Percentiles rank a stretch among this genome's conserved stretches.
phyloP scores from a whole-genome alignment of 2,329 filamentous ascomycete species.

The Calonectria honghensis region DNA sequence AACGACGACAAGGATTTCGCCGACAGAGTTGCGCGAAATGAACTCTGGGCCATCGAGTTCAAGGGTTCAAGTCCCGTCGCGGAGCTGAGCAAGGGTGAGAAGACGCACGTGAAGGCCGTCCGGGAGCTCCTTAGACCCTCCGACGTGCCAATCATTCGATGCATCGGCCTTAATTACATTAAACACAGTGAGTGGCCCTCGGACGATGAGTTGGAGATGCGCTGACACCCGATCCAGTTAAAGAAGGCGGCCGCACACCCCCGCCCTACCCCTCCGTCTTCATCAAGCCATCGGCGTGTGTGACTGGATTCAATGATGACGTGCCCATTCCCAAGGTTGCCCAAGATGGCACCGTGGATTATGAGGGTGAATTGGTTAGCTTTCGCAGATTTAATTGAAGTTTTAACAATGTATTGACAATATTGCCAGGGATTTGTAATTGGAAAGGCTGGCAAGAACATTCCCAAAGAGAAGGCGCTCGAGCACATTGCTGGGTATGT shows the following conservation, averaged over 20 bases:
- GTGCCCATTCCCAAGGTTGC: conserved; percentile 68
- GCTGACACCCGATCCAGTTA: conserved; percentile 60
- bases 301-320: conserved; percentile 60
- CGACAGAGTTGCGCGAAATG: conserved; percentile 48
- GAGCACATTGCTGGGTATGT: conserved; percentile 68
- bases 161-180: conserved; percentile 62
- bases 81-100: conserved; percentile 52
- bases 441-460: conserved; percentile 71
- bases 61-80: conserved; percentile 55
- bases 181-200: conserved; percentile 57
- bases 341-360: conserved; percentile 68
- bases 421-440: conserved; percentile 67
- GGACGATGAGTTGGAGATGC: rapidly evolving
- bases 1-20: conserved; percentile 53
- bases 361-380: conserved; percentile 68
- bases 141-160: conserved; percentile 61
- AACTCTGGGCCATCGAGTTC: conserved; percentile 57
- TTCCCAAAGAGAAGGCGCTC: conserved; percentile 65
- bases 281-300: conserved; percentile 68
- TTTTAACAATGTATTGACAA: neutral
- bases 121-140: conserved; percentile 55
- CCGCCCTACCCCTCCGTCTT: conserved; percentile 70
- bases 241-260: conserved; percentile 70
- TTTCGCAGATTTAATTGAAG: rapidly evolving
- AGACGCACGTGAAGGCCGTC: conserved; percentile 58